Conservation (phyloP, 1,139 yeast species). For the Scheffersomyces lignicola region DNA sequence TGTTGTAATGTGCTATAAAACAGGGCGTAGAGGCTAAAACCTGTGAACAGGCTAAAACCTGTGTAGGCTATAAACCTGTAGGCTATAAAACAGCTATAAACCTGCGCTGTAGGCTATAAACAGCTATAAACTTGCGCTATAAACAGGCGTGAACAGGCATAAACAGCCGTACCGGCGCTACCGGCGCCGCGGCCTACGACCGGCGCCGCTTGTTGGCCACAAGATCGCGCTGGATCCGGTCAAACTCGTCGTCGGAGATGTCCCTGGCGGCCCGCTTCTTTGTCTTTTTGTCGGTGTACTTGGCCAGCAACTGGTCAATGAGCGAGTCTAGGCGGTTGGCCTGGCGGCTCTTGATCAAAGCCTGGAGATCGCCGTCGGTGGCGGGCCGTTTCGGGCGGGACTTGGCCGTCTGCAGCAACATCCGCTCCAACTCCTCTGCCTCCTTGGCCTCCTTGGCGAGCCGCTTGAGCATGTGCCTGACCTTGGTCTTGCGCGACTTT, state of each 20-base stretch:
- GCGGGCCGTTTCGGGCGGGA: conserved; percentile 20
- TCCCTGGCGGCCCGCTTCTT: conserved; percentile 30
- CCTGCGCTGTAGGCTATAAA: too few species aligned
- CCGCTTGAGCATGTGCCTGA: conserved; percentile 45
- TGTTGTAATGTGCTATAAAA: too few species aligned
- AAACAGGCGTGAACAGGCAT: too few species aligned
- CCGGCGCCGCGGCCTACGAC: too few species aligned
- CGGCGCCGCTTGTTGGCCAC: conserved; percentile 11
- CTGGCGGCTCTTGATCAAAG: conserved; percentile 50
- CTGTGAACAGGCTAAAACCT: too few species aligned
- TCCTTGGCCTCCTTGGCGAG: conserved; percentile 64
- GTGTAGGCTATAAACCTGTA: too few species aligned
- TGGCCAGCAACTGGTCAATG: conserved; percentile 53
- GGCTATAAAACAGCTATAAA: too few species aligned
- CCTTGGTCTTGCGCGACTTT: conserved; percentile 45
- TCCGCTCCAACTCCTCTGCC: conserved; percentile 60
- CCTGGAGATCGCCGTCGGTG: conserved; percentile 47
- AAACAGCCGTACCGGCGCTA: too few species aligned
- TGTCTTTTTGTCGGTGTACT: conserved; percentile 47
- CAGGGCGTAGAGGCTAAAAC: too few species aligned
- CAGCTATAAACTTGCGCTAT: too few species aligned
- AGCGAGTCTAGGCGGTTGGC: conserved; percentile 46
- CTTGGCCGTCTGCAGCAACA: conserved; percentile 40
- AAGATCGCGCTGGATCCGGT: conserved; percentile 28
- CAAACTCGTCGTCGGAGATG: conserved; percentile 35